Evolutionary conservation across 192 early-diverging fungal genomes (phyloP).

Genomic region (Entomortierella parvispora): DNA sequence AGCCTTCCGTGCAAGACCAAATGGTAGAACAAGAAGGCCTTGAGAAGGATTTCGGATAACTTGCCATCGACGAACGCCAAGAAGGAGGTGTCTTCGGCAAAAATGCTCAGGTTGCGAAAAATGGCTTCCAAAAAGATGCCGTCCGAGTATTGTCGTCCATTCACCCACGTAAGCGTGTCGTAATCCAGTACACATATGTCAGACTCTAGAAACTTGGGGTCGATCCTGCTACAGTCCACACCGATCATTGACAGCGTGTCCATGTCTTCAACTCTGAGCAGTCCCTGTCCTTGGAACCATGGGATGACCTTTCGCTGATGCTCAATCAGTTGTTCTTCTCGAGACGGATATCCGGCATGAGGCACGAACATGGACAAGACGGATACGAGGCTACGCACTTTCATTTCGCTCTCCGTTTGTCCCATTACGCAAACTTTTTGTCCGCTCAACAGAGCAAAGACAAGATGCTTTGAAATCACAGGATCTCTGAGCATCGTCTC

Average conservation of each 20-base stretch:
- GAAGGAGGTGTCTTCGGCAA: slow-evolving; percentile 40
- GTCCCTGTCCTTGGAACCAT: slow-evolving; percentile 37
- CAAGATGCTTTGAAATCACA: slow-evolving; percentile 25
- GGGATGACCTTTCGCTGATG: slow-evolving; percentile 38
- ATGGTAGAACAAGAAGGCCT: slow-evolving; percentile 45
- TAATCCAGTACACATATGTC: slow-evolving; percentile 38
- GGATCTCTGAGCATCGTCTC: slow-evolving; percentile 39
- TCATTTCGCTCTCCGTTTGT: slow-evolving; percentile 25
- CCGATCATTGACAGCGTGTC: slow-evolving; percentile 22
- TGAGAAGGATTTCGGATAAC: slow-evolving; percentile 33
- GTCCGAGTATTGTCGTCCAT: slow-evolving; percentile 39
- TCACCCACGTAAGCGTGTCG: slow-evolving; percentile 38
- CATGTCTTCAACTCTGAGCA: slow-evolving; percentile 37
- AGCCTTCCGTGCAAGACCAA: slow-evolving; percentile 36
- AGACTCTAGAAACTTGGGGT: slow-evolving; percentile 39
- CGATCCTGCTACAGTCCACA: slow-evolving; percentile 45
- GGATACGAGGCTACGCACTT: slow-evolving; percentile 26
- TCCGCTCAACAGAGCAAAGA: slow-evolving; percentile 38
- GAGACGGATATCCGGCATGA: slow-evolving; percentile 34
- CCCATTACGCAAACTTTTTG: slow-evolving; percentile 47
- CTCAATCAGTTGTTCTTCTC: slow-evolving; percentile 46
- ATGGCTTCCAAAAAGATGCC: slow-evolving; percentile 35
- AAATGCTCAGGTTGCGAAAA: slow-evolving; percentile 31
- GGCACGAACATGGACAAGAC: slow-evolving; percentile 38
- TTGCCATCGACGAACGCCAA: slow-evolving; percentile 39